Evolutionary conservation across 495 filamentous ascomycete genomes (phyloP).

Genomic region (Penicillium soppii): DNA sequence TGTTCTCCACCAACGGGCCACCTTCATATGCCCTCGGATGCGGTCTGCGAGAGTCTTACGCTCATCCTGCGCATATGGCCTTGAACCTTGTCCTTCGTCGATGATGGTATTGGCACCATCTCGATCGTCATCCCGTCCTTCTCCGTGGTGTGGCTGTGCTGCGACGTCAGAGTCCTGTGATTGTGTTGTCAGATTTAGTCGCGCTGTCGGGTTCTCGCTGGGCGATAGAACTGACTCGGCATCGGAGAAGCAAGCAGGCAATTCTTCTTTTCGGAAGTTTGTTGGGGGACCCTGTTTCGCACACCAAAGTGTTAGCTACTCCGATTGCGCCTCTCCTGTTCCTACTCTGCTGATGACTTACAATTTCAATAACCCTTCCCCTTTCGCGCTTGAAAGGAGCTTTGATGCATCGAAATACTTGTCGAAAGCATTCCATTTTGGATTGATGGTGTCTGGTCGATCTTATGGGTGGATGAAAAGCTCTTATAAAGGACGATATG

Average conservation of each 20-base stretch:
- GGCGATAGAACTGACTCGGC: slow-evolving; percentile 42
- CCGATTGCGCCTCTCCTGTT: too few relatives aligned
- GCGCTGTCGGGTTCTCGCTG: slow-evolving; percentile 14
- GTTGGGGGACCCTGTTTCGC: slow-evolving; percentile 42
- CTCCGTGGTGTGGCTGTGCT: slow-evolving; percentile 33
- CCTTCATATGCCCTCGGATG: slow-evolving; percentile 22
- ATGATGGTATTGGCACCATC: slow-evolving; percentile 25
- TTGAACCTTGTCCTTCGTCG: slow-evolving; percentile 33
- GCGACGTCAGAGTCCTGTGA: slow-evolving; percentile 40
- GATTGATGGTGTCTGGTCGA: background rate
- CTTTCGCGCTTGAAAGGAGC: slow-evolving; percentile 33
- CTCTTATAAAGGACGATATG: slow-evolving; percentile 12
- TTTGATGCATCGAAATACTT: slow-evolving; percentile 38
- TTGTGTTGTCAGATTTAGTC: slow-evolving; percentile 31
- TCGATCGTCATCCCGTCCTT: slow-evolving; percentile 31
- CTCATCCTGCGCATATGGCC: slow-evolving; percentile 36
- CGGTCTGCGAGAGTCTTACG: slow-evolving; percentile 23
- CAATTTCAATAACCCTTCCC: slow-evolving; percentile 37
- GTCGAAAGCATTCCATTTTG: slow-evolving; percentile 43
- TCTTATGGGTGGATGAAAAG: background rate
- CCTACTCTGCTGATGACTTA: slow-evolving; percentile 26
- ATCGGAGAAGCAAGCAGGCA: slow-evolving; percentile 41
- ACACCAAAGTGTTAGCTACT: slow-evolving; percentile 6
- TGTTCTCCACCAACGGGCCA: slow-evolving; percentile 13
- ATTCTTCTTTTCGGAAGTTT: slow-evolving; percentile 47